phyloP scores from a whole-genome alignment of 192 early-diverging fungal species.

The Mortierella claussenii region DNA sequence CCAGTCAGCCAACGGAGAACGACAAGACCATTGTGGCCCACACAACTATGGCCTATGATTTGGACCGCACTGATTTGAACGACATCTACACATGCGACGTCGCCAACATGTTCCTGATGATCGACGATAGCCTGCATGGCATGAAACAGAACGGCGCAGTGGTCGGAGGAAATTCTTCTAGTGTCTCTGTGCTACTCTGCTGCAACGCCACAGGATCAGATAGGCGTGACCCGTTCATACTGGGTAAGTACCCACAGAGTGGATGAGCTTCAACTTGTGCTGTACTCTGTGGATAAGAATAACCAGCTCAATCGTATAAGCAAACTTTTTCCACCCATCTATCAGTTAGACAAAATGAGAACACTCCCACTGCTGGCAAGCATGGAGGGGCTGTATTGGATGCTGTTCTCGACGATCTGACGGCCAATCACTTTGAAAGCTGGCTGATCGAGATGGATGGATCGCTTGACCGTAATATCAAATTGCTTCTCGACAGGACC shows the following conservation, averaged over 20 bases:
- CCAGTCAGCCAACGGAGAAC: not conserved
- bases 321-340: not conserved
- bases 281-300: not conserved
- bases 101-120: not conserved
- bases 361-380: not conserved
- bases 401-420: not conserved
- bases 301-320: not conserved
- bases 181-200: not conserved
- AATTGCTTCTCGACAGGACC: not conserved
- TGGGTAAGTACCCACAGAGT: conserved; percentile 10
- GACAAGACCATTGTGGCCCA: not conserved
- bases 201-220: not conserved
- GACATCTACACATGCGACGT: conserved; percentile 11
- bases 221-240: not conserved
- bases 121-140: too few relatives aligned
- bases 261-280: not conserved
- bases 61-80: not conserved
- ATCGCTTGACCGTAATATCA: not conserved
- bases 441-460: conserved; percentile 6
- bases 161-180: not conserved
- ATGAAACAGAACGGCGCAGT: not conserved
- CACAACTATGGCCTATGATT: not conserved
- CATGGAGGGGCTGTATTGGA: not conserved
- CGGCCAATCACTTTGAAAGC: not conserved
- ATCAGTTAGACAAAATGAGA: not conserved